These are phyloP conservation scores for Sungouiozyma ichnusensis DNA, from an alignment of 805 yeast genomes.

Conservation along the genomic window DNA sequence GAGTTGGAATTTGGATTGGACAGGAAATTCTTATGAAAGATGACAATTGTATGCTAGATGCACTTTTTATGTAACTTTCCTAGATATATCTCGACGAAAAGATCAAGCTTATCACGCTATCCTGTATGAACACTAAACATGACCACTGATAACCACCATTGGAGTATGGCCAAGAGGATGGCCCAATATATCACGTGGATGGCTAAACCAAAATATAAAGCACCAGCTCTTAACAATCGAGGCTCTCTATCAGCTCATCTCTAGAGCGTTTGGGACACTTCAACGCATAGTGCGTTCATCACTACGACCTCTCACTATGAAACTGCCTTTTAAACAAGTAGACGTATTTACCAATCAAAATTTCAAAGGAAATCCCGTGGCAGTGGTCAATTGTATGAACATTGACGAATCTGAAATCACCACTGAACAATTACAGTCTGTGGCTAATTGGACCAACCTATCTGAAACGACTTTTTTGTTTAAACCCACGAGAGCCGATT, in stretches of 20 bases:
- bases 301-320: slow-evolving; percentile 1
- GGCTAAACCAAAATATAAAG: no score
- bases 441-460: slow-evolving; percentile 51
- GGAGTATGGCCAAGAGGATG: no score
- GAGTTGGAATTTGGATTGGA: slow-evolving; percentile 63
- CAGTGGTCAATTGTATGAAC: slow-evolving; percentile 30
- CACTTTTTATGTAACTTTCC: no score
- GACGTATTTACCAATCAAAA: slow-evolving; percentile 29
- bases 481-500: slow-evolving; percentile 30
- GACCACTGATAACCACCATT: neutral
- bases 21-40: slow-evolving; percentile 30
- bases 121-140: neutral
- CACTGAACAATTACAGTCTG: slow-evolving; percentile 33
- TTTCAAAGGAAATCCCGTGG: slow-evolving; percentile 46
- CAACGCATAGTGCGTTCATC: no score
- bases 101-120: neutral
- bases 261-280: no score
- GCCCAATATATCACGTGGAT: no score
- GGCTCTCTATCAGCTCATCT: no score
- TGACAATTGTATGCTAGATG: no score
- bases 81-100: no score
- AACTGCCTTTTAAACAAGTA: slow-evolving; percentile 27
- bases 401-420: slow-evolving; percentile 20
- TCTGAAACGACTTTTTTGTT: slow-evolving; percentile 48
- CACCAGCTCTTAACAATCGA: no score